A percentile compares a stretch with the other conserved stretches of the same genome.
phyloP scores from a whole-genome alignment of 2,329 filamentous ascomycete species.

The Aspergillus cejpii region DNA sequence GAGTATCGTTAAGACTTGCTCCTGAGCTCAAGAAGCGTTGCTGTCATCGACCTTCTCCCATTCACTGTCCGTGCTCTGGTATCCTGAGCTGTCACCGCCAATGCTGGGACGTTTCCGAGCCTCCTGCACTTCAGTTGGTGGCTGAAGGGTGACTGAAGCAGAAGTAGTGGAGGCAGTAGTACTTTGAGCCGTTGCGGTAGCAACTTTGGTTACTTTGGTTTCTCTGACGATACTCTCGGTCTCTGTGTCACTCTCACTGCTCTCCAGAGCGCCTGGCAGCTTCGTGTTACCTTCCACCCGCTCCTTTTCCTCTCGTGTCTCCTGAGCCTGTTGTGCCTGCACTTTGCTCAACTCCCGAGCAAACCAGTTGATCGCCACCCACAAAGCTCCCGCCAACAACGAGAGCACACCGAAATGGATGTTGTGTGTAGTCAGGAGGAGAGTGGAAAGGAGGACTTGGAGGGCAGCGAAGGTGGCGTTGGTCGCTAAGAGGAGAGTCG shows the following conservation, averaged over 20 bases:
- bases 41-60: constrained; percentile 81
- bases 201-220: constrained; percentile 12
- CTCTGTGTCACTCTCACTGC: constrained; percentile 42
- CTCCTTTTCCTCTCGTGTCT: constrained; percentile 26
- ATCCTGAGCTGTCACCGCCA: constrained; percentile 47
- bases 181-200: constrained; percentile 7
- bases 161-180: constrained; percentile 10
- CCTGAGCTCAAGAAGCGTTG: constrained; percentile 2
- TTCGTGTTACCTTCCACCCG: constrained; percentile 22
- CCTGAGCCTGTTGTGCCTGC: constrained; percentile 43
- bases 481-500: constrained; percentile 78
- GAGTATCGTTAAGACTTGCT: too few relatives aligned
- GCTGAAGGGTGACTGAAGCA: constrained; percentile 43
- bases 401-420: constrained; percentile 84
- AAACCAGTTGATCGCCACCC: constrained; percentile 98
- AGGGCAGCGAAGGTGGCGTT: constrained; percentile 83
- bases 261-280: constrained; percentile 30
- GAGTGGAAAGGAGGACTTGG: constrained; percentile 66
- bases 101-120: constrained; percentile 43
- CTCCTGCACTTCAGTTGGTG: constrained; percentile 35
- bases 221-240: constrained; percentile 29
- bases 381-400: constrained; percentile 69
- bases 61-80: constrained; percentile 81
- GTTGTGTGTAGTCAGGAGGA: constrained; percentile 76
- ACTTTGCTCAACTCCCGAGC: constrained; percentile 57